Conservation (phyloP, 192 early-diverging fungal genomes). For the Coemansia sp. region DNA sequence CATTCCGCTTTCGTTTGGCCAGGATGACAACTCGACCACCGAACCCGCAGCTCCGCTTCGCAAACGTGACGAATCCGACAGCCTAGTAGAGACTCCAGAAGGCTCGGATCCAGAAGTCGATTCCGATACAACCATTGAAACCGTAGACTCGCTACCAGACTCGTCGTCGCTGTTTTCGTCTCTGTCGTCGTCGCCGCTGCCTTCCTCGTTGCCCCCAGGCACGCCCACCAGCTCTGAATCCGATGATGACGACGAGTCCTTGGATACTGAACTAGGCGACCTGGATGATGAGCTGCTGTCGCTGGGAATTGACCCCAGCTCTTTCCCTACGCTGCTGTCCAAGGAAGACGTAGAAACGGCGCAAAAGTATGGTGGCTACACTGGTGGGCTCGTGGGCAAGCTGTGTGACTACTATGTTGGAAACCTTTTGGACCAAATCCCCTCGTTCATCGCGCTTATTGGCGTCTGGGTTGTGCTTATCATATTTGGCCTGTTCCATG, state of each 20-base stretch:
- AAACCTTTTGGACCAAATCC: constrained; percentile 25
- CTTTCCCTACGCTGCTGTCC: constrained; percentile 20
- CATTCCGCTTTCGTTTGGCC: not conserved
- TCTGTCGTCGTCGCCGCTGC: not conserved
- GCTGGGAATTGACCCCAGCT: not conserved
- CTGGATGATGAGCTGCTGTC: constrained; percentile 4
- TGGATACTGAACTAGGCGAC: constrained; percentile 7
- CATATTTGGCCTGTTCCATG: constrained; percentile 30
- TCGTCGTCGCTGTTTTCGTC: not conserved
- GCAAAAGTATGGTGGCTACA: constrained; percentile 46
- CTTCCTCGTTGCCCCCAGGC: not conserved
- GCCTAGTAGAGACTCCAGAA: not conserved
- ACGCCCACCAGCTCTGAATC: not conserved
- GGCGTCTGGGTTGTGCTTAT: constrained; percentile 40
- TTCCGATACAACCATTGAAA: not conserved
- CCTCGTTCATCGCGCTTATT: constrained; percentile 38
- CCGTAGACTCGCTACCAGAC: constrained; percentile 7
- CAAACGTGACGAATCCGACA: not conserved
- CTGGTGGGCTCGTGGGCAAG: constrained; percentile 45
- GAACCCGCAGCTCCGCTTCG: not conserved
- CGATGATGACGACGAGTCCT: not conserved
- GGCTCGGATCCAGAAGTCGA: not conserved
- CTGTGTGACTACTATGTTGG: constrained; percentile 40
- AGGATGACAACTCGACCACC: not conserved
- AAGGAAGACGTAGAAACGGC: constrained; percentile 30